Base-by-base conservation (phyloP, 257 asterid genomes). In the Solanum sejunctum region DNA sequence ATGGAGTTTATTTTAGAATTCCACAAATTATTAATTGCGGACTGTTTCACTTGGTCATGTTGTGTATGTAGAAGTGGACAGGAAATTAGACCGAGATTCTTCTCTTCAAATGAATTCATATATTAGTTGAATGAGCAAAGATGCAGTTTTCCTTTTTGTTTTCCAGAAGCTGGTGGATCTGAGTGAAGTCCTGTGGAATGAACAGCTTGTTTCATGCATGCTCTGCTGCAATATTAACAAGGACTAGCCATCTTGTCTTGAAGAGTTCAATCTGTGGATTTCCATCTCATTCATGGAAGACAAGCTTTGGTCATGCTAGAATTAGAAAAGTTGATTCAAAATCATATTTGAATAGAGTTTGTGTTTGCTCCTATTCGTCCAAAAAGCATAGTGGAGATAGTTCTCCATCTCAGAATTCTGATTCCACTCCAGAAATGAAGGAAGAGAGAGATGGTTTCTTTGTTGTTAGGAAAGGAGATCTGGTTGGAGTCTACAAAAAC, bases 381-480 rank as follows among this genome's bases (percentile, higher is more conserved):
- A 91, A 93, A 88, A 90, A 80, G 66, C 52, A 92, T 51, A 84
- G 88, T 52, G 88, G 86, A 83, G 89, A 83, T 84, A 85, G 88
- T 69, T 84, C 93, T 61, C 83, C 88, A 77, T 87, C 90, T 84
- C 84, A 70, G 67, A 91, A 91, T 64, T 56, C 89, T 67, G 89
- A 77, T 63, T 67, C 90, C 80, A 57, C 86, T 80, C 85, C 93
- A 47, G 85, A 57, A 70, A 92, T 93, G 98, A 94, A 94, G 92
- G 98, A 94, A 82, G 99, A 96, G 64, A 94, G 88, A 85, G 99
- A 94, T 69, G 95, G 98, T 32, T 96, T 96, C 87, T 96, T 93
- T 89, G 99, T 96, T 86, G 97, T 93, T 57, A 95, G 98, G 88
- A 96, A 96, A 90, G 99, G 98, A 47, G 98, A 94, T 86, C 88